Evolutionary conservation across 331 rosid species (phyloP).

Genomic region (Quercus phellos): DNA sequence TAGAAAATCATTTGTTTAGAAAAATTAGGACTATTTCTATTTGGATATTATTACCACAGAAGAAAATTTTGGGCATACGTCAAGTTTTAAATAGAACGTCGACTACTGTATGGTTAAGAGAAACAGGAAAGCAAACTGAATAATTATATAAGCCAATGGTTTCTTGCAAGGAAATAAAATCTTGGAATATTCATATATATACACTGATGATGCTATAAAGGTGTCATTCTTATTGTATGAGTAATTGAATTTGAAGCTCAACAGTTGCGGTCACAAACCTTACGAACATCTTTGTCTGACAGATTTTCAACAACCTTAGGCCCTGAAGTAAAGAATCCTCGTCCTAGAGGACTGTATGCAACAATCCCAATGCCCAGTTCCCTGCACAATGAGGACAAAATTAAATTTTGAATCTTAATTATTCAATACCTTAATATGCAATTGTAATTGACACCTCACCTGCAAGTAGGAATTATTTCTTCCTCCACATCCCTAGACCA

Average conservation of each 20-base stretch:
- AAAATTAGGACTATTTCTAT: background rate
- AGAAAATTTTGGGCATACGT: background rate
- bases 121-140: background rate
- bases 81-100: background rate
- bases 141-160: too few relatives aligned
- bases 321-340: constrained; percentile 63
- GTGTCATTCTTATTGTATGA: too few relatives aligned
- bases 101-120: background rate
- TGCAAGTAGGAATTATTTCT: constrained; percentile 61
- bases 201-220: too few relatives aligned
- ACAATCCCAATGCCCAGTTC: constrained; percentile 80
- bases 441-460: constrained; percentile 27
- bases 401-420: background rate
- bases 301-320: constrained; percentile 36
- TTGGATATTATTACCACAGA: background rate
- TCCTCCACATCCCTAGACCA: constrained; percentile 63
- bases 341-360: constrained; percentile 72
- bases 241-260: too few relatives aligned
- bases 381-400: constrained; percentile 17
- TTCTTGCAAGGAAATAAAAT: too few relatives aligned
- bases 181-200: too few relatives aligned
- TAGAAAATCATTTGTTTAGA: background rate
- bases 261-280: constrained; percentile 34
- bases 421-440: background rate
- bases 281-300: constrained; percentile 21